A percentile compares a stretch with the other conserved stretches of the same genome.
phyloP scores from a whole-genome alignment of 2,329 filamentous ascomycete genomes.

The Talaromyces amestolkiae region DNA sequence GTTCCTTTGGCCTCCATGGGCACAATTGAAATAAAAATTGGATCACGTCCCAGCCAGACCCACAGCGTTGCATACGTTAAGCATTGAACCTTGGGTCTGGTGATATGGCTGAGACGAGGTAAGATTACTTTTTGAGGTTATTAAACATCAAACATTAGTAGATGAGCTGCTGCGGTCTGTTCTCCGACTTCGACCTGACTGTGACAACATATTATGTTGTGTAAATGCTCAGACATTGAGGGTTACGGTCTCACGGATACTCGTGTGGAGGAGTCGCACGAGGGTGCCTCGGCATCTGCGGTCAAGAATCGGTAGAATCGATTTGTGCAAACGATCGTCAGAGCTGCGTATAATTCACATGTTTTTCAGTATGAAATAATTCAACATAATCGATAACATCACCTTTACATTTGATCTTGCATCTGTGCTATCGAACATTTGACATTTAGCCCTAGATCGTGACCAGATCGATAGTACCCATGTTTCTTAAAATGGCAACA shows the following conservation, averaged over 20 bases:
- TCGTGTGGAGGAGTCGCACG: background rate
- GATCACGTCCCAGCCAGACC: background rate
- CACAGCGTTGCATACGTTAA: background rate
- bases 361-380: no score
- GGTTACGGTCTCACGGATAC: background rate
- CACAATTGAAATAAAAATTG: background rate
- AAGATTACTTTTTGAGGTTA: background rate
- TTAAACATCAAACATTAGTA: background rate
- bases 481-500: background rate
- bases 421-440: background rate
- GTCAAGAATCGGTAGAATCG: background rate
- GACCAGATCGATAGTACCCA: background rate
- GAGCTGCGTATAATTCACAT: background rate
- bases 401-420: no score
- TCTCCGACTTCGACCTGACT: background rate
- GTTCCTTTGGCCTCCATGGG: background rate
- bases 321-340: background rate
- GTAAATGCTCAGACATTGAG: background rate
- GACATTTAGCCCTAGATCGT: background rate
- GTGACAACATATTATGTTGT: background rate
- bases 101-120: slow-evolving; percentile 6
- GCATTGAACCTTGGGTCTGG: slow-evolving; percentile 1
- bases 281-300: background rate
- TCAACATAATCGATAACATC: no score
- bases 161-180: background rate